Conservation (phyloP, 2,329 filamentous ascomycete genomes). For the Capronia epimyces region DNA sequence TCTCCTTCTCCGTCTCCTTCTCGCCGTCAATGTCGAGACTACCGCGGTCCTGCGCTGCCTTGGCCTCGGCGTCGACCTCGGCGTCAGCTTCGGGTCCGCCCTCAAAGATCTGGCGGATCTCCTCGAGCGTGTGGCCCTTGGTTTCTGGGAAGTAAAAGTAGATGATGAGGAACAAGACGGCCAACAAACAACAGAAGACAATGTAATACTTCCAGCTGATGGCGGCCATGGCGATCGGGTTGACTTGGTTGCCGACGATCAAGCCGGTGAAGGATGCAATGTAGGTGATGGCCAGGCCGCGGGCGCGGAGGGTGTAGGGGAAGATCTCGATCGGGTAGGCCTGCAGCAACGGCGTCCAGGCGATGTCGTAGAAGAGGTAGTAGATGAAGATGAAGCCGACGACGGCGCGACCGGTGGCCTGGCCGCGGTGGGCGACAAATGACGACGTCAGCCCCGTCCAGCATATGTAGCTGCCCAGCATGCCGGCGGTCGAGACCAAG, state of each 20-base stretch:
- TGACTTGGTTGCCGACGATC: conserved; percentile 31
- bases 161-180: conserved; percentile 26
- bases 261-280: conserved; percentile 28
- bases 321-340: conserved; percentile 45
- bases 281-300: conserved; percentile 37
- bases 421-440: conserved; percentile 15
- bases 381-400: conserved; percentile 43
- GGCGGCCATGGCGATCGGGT: conserved; percentile 34
- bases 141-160: conserved; percentile 33
- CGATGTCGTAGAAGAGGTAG: conserved; percentile 35
- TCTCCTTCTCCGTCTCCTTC: too few species aligned
- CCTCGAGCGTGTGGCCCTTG: conserved; percentile 25
- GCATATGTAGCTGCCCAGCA: conserved; percentile 41
- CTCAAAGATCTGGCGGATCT: conserved; percentile 11
- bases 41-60: too few species aligned
- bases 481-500: conserved; percentile 38
- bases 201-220: conserved; percentile 37
- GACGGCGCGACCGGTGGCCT: conserved; percentile 34
- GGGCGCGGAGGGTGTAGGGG: conserved; percentile 36
- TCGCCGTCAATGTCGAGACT: too few species aligned
- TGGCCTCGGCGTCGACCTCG: too few species aligned
- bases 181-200: conserved; percentile 33
- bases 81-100: too few species aligned
- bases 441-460: conserved; percentile 32
- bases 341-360: conserved; percentile 30